Percentiles rank a stretch among this genome's conserved stretches.
Conservation (phyloP, 352 stramenopile genomes). For the Pythium angustatum region DNA sequence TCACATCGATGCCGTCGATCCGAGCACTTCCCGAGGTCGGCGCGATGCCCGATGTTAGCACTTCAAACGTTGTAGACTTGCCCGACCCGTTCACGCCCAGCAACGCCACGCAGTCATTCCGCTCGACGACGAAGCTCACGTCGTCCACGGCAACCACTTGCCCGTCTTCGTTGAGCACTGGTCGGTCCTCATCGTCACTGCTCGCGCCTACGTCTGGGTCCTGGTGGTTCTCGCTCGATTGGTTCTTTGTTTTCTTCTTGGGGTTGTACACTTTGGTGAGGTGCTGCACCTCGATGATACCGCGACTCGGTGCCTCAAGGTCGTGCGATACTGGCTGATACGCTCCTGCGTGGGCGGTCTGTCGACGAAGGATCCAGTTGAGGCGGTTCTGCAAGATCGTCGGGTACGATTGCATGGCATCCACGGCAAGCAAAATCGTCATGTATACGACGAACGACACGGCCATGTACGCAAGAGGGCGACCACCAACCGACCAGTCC, state of each 20-base stretch:
- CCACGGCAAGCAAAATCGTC: conserved; percentile 52
- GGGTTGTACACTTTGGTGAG: conserved; percentile 73
- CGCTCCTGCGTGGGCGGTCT: background rate
- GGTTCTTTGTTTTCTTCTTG: conserved; percentile 37
- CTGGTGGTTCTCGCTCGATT: background rate
- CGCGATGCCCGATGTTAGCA: conserved; percentile 91
- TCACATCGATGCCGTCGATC: conserved; percentile 67
- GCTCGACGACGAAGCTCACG: conserved; percentile 83
- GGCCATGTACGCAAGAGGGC: conserved; percentile 42
- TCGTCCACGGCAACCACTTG: conserved; percentile 73
- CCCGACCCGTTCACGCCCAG: conserved; percentile 94
- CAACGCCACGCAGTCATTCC: conserved; percentile 90
- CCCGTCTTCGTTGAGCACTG: conserved; percentile 39
- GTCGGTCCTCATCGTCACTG: conserved; percentile 19
- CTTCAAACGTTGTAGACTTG: conserved; percentile 97
- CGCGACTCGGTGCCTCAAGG: conserved; percentile 30
- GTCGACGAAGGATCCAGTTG: conserved; percentile 22
- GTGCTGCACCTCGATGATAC: conserved; percentile 51
- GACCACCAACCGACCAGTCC: conserved; percentile 56
- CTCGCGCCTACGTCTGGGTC: background rate
- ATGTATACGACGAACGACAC: conserved; percentile 49
- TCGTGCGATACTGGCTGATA: conserved; percentile 15
- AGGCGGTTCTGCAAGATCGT: conserved; percentile 49
- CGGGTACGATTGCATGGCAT: conserved; percentile 74
- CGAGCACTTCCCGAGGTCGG: conserved; percentile 64